Evolutionary conservation across 2,329 filamentous ascomycete species (phyloP).

Genomic region (Davidsoniella neocaledoniae): DNA sequence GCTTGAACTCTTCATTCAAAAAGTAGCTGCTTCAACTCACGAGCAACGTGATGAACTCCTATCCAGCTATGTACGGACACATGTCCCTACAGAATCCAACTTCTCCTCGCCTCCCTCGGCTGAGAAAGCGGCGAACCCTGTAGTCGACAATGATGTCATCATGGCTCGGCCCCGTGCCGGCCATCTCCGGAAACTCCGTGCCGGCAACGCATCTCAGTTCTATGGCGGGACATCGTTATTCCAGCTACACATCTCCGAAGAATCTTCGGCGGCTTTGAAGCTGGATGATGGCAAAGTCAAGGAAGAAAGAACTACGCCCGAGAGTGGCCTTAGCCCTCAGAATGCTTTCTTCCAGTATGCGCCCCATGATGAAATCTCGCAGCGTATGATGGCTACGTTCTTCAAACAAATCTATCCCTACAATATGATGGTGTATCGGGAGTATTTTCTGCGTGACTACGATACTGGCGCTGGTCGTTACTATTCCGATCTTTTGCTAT

Average conservation of each 20-base stretch:
- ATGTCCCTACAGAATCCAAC: too few relatives aligned
- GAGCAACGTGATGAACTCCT: slow-evolving; percentile 26
- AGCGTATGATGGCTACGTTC: slow-evolving; percentile 29
- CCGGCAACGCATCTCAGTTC: slow-evolving; percentile 6
- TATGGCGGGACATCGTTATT: slow-evolving; percentile 9
- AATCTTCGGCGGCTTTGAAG: neutral
- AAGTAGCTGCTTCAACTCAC: slow-evolving; percentile 24
- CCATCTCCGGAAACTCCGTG: slow-evolving; percentile 18
- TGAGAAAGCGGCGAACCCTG: neutral
- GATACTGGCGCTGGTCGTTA: slow-evolving; percentile 28
- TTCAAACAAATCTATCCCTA: slow-evolving; percentile 32
- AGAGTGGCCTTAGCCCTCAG: slow-evolving; percentile 8
- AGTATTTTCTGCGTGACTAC: slow-evolving; percentile 34
- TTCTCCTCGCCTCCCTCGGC: neutral
- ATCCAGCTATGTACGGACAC: slow-evolving; percentile 17
- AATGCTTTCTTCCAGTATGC: slow-evolving; percentile 20
- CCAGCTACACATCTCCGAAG: slow-evolving; percentile 6
- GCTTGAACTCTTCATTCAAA: slow-evolving; percentile 28
- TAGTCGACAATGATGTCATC: slow-evolving; percentile 9
- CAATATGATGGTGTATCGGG: slow-evolving; percentile 32
- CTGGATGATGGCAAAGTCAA: neutral
- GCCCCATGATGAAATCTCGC: slow-evolving; percentile 28
- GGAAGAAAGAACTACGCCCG: neutral
- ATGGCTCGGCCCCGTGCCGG: slow-evolving; percentile 17
- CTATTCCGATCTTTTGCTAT: slow-evolving; percentile 32